Evolutionary conservation across 2,329 filamentous ascomycete genomes (phyloP).

Genomic region (Phaeosphaeriaceae sp.): DNA sequence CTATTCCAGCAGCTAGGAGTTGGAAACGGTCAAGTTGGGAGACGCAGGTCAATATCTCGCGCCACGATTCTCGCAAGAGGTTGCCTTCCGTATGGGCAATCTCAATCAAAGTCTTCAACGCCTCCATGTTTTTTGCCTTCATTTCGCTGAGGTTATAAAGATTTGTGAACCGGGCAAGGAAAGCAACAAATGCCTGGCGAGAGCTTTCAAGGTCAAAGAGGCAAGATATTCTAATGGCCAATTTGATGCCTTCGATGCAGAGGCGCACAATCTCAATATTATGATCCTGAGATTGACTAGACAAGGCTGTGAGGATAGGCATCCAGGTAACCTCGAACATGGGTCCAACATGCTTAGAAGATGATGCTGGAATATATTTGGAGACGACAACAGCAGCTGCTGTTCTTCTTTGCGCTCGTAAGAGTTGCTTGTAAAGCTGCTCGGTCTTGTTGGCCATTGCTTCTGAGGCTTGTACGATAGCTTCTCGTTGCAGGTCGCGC

Average conservation of each 20-base stretch:
- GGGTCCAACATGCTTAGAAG: conserved; percentile 90
- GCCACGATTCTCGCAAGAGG: conserved; percentile 86
- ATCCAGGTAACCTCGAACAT: conserved; percentile 99
- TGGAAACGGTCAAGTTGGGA: conserved; percentile 96
- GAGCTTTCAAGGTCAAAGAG: conserved; percentile 93
- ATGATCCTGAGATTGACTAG: conserved; percentile 91
- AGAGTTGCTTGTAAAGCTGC: conserved; percentile 91
- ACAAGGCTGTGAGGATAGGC: conserved; percentile 95
- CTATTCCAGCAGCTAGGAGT: conserved; percentile 91
- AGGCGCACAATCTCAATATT: conserved; percentile 90
- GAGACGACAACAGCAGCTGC: conserved; percentile 70
- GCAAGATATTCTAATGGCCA: conserved; percentile 92
- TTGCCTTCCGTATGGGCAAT: conserved; percentile 94
- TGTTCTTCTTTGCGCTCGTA: conserved; percentile 85
- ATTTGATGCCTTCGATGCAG: conserved; percentile 93
- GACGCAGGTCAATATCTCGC: conserved; percentile 92
- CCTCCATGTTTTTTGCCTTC: conserved; percentile 94
- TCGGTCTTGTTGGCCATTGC: conserved; percentile 83
- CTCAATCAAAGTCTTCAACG: conserved; percentile 87
- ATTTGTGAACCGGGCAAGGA: conserved; percentile 91
- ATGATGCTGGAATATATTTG: conserved; percentile 89
- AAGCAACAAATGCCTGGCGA: conserved; percentile 91
- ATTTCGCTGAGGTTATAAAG: conserved; percentile 95
- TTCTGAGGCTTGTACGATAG: conserved; percentile 92
- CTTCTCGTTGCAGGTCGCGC: conserved; percentile 88